phyloP scores from a whole-genome alignment of 163 green algal species.

The Trebouxia gelatinosa region DNA sequence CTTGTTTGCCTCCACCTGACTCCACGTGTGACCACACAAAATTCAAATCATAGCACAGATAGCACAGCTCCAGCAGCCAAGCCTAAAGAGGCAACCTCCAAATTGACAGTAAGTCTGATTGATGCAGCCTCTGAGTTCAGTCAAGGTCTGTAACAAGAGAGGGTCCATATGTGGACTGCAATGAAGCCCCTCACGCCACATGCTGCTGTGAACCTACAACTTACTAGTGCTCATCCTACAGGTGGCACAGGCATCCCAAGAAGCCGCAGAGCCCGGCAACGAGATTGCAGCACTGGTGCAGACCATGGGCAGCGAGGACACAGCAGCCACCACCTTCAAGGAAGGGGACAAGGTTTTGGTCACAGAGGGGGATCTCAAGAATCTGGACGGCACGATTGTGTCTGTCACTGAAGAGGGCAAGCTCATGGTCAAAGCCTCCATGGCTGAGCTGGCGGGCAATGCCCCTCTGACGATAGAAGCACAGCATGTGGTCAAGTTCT shows the following conservation, averaged over 20 bases:
- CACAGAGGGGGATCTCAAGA: slow-evolving; percentile 61
- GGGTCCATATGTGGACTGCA: no score
- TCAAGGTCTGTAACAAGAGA: no score
- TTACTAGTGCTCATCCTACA: slow-evolving; percentile 2
- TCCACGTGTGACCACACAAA: no score
- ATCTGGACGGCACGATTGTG: slow-evolving; percentile 47
- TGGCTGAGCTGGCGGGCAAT: slow-evolving; percentile 52
- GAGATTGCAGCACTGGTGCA: slow-evolving; percentile 57
- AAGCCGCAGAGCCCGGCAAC: slow-evolving; percentile 21
- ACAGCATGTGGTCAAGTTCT: slow-evolving; percentile 83
- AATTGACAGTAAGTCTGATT: no score
- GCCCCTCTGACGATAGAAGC: slow-evolving; percentile 68
- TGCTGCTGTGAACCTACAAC: no score
- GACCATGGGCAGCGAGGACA: slow-evolving; percentile 20
- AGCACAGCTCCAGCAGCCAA: no score
- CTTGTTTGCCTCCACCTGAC: no score
- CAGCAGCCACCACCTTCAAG: slow-evolving; percentile 14
- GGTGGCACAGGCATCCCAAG: slow-evolving; percentile 20
- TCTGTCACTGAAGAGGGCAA: slow-evolving; percentile 62
- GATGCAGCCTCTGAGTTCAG: no score
- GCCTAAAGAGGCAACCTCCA: no score
- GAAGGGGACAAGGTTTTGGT: slow-evolving; percentile 55
- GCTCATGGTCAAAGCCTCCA: slow-evolving; percentile 61
- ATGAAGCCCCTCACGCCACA: no score
- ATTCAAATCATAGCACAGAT: no score